These are phyloP conservation scores for Malbranchea zuffiana DNA, from an alignment of 2,329 filamentous ascomycete genomes.

Conservation along the genomic window DNA sequence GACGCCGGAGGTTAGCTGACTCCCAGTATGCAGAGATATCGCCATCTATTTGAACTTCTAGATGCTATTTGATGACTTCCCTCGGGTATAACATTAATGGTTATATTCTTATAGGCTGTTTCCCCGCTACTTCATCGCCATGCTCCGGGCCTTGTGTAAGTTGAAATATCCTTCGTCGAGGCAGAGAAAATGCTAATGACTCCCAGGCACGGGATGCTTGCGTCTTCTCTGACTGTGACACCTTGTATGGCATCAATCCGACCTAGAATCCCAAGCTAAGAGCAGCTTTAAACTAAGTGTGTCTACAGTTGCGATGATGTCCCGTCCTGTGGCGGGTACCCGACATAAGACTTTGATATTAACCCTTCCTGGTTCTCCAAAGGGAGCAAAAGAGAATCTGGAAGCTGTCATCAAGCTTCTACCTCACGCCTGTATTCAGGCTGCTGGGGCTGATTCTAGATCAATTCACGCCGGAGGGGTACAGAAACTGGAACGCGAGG, in stretches of 20 bases:
- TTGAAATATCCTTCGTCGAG: constrained; percentile 9
- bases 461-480: constrained; percentile 68
- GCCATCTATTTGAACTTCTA: neutral
- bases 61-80: neutral
- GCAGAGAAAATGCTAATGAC: neutral
- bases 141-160: constrained; percentile 72
- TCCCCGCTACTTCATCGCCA: constrained; percentile 67
- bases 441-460: constrained; percentile 71
- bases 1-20: constrained; percentile 67
- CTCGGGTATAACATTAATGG: neutral
- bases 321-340: constrained; percentile 80
- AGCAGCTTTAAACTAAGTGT: constrained; percentile 18
- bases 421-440: constrained; percentile 88
- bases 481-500: constrained; percentile 72
- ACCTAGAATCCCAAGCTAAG: neutral
- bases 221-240: constrained; percentile 71
- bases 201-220: constrained; percentile 77
- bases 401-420: constrained; percentile 79
- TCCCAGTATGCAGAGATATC: neutral
- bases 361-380: constrained; percentile 87
- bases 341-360: constrained; percentile 71
- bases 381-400: constrained; percentile 88
- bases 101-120: constrained; percentile 52
- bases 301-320: constrained; percentile 79
- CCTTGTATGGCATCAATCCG: constrained; percentile 54